phyloP scores from a whole-genome alignment of 768 basidiomycete genomes.

The Galerina sulciceps region DNA sequence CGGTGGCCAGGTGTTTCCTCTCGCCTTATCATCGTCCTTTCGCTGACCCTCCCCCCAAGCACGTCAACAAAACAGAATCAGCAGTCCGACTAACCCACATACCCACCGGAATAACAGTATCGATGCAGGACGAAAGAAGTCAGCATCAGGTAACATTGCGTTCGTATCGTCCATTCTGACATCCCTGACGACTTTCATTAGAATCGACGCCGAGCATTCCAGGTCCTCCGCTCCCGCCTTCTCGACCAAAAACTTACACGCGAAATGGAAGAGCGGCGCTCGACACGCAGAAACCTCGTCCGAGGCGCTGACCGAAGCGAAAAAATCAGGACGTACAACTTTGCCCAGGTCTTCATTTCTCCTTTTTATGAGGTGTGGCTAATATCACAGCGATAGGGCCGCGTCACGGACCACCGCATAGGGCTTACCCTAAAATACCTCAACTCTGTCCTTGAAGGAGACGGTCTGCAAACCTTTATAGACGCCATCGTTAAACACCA shows the following conservation, averaged over 20 bases:
- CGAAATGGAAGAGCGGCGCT: slow-evolving; percentile 73
- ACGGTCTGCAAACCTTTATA: slow-evolving; percentile 61
- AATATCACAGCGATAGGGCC: slow-evolving; percentile 54
- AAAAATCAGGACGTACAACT: slow-evolving; percentile 96
- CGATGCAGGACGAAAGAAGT: slow-evolving; percentile 97
- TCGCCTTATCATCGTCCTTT: not conserved
- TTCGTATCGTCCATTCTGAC: not conserved
- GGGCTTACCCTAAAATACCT: slow-evolving; percentile 76
- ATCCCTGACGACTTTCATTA: slow-evolving; percentile 30
- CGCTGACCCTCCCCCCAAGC: slow-evolving; percentile 49
- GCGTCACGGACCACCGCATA: slow-evolving; percentile 92
- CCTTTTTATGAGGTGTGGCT: not conserved
- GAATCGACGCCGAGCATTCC: slow-evolving; percentile 94
- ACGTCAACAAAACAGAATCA: slow-evolving; percentile 98
- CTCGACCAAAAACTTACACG: slow-evolving; percentile 77
- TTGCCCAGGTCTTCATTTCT: slow-evolving; percentile 60
- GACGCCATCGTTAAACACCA: slow-evolving; percentile 60
- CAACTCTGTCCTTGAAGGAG: slow-evolving; percentile 66
- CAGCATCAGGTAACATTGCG: slow-evolving; percentile 79
- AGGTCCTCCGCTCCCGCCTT: slow-evolving; percentile 83
- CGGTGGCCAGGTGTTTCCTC: slow-evolving; percentile 78
- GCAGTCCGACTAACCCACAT: slow-evolving; percentile 93
- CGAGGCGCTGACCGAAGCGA: slow-evolving; percentile 87
- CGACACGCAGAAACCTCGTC: slow-evolving; percentile 73
- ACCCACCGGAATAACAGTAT: slow-evolving; percentile 92